Conservation (phyloP, 257 asterid species). For the Solanum peruvianum region DNA sequence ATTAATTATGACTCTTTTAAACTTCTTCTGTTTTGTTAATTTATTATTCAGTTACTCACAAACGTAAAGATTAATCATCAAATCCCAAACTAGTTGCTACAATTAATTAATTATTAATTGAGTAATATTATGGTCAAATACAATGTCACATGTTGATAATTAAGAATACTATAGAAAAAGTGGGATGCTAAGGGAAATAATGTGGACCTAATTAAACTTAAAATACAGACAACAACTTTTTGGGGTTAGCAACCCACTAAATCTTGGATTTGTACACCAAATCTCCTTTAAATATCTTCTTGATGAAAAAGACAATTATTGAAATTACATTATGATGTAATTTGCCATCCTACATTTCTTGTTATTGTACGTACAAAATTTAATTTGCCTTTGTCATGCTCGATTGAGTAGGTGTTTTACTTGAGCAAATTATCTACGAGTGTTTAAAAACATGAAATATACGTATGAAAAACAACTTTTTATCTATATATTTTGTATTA, state of each 20-base stretch:
- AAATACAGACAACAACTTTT: conserved; percentile 1
- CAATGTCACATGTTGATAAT: conserved; percentile 3
- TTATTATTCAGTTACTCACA: neutral
- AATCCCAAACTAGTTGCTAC: neutral
- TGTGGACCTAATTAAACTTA: neutral
- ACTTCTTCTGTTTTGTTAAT: neutral
- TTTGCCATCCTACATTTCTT: neutral
- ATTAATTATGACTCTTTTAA: neutral
- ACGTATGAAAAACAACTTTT: neutral
- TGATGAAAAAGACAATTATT: neutral
- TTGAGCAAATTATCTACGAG: neutral
- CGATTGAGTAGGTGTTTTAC: too few relatives aligned
- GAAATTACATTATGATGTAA: neutral
- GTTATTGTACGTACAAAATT: neutral
- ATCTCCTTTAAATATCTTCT: neutral
- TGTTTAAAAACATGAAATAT: too few relatives aligned
- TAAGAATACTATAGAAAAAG: neutral
- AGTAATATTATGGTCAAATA: neutral
- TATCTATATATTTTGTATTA: too few relatives aligned
- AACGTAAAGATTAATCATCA: neutral
- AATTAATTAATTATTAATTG: neutral
- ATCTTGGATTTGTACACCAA: conserved; percentile 10
- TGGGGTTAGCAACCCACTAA: conserved; percentile 8
- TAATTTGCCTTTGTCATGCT: neutral
- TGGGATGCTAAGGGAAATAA: neutral